Evolutionary conservation across 352 stramenopile genomes (phyloP).

Genomic region (Plasmopara halstedii): DNA sequence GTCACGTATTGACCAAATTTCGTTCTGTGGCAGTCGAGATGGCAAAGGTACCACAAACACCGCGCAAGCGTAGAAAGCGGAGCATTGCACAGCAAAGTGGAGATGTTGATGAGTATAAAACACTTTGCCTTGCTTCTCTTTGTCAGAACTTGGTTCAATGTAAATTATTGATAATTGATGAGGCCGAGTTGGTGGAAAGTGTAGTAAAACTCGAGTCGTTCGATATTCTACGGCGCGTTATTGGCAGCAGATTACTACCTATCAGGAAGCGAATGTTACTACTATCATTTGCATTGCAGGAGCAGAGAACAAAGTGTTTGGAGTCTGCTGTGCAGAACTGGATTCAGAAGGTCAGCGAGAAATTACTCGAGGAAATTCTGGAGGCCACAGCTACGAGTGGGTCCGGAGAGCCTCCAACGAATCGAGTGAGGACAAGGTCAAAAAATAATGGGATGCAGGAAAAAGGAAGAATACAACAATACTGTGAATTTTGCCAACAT

Average conservation of each 20-base stretch:
- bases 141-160: conserved; percentile 35
- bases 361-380: conserved; percentile 31
- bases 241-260: conserved; percentile 15
- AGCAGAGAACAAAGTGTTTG: conserved; percentile 4
- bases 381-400: conserved; percentile 19
- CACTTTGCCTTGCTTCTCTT: conserved; percentile 24
- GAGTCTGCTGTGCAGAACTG: conserved; percentile 13
- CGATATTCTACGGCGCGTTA: conserved; percentile 15
- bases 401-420: conserved; percentile 1
- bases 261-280: conserved; percentile 24
- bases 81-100: conserved; percentile 1
- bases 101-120: conserved; percentile 12
- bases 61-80: conserved; percentile 21
- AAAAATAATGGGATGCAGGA: not conserved
- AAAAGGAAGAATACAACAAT: not conserved
- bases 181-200: conserved; percentile 12
- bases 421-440: conserved; percentile 10
- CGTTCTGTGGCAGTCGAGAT: conserved; percentile 7
- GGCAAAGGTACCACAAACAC: conserved; percentile 18
- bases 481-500: conserved; percentile 22
- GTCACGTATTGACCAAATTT: conserved; percentile 33
- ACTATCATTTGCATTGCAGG: conserved; percentile 23
- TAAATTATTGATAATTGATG: conserved; percentile 17
- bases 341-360: conserved; percentile 30
- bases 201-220: conserved; percentile 13